Evolutionary conservation across 2,329 filamentous ascomycete species (phyloP), one percentile per base, ranked within the genome.

Genomic region (Aspergillus hortae): DNA sequence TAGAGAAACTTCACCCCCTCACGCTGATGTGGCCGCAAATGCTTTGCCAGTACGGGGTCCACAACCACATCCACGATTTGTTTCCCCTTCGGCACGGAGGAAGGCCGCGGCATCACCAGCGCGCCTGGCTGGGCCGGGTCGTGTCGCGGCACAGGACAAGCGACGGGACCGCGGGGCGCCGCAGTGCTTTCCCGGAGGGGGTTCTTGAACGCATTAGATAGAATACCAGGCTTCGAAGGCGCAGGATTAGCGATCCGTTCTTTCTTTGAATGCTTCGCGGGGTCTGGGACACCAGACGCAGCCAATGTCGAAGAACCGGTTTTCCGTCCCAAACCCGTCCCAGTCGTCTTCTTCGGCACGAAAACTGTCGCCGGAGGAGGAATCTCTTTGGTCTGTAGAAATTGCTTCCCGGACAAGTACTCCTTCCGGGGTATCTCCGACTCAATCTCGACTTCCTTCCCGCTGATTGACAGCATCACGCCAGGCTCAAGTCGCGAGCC

Each of bases 1-100:
- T 90, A 90, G 41, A 90, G 67, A 60, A 90, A 89, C 46, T 81
- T 75, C 0, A 89, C 84, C 19, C 87, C 87, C 61, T 86, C 82
- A 12, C 83, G 78, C 63, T 90, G 87, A 65, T 90, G 87, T 11
- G 82, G 80, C 25, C 86, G 80, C 7, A 90, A 72, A 58, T 84
- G 78, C 56, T 81, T 83, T 6, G 76, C 73, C 14, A 90, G 65
- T 10, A 87, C 68, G 2, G 87, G 87, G 66, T 90, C 87, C 3
- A 90, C 77, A 0, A 89, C 86, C 1, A 90, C 86, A 67, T 89
- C 87, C 1, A 89, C 85, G 45, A 88, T 75, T 48, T 83, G 80
- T 62, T 84, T 87, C 1, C 84, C 85, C 52, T 78, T 79, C 0
- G 83, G 81, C 44, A 76, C 77, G 11, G 71, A 67, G 19, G 65